A percentile compares a stretch with the other conserved stretches of the same genome.
Conservation (phyloP, 2,329 filamentous ascomycete species). For the Geosmithia putterillii region DNA sequence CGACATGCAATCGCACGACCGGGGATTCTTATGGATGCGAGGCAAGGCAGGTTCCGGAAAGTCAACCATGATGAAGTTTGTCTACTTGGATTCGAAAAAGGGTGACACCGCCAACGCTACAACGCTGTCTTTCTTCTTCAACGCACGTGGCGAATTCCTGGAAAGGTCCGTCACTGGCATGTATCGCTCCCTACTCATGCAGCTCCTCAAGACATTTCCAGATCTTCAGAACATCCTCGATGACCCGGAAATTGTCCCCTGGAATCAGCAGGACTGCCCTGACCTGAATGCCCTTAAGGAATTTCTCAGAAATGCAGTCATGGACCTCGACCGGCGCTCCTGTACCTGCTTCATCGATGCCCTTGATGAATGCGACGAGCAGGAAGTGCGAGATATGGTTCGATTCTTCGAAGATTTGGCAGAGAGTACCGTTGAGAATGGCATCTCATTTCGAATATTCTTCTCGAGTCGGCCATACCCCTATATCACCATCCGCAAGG, state of each 20-base stretch:
- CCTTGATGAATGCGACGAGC: slow-evolving; percentile 34
- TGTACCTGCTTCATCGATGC: slow-evolving; percentile 19
- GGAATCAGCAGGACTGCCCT: background rate
- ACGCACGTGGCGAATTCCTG: slow-evolving; percentile 27
- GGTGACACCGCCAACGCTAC: too few relatives aligned
- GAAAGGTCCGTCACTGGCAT: slow-evolving; percentile 33
- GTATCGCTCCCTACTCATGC: slow-evolving; percentile 33
- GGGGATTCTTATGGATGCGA: slow-evolving; percentile 19
- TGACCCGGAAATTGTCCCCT: background rate
- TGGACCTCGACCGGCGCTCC: background rate
- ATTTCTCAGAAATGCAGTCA: slow-evolving; percentile 1
- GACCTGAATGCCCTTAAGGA: background rate
- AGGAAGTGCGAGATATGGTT: slow-evolving; percentile 28
- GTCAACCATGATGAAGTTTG: slow-evolving; percentile 30
- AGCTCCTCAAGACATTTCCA: slow-evolving; percentile 20
- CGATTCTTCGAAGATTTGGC: slow-evolving; percentile 25
- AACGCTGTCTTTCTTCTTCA: slow-evolving; percentile 44
- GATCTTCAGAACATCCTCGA: slow-evolving; percentile 22
- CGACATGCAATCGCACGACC: background rate
- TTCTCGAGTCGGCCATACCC: slow-evolving; percentile 34
- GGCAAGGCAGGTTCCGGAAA: slow-evolving; percentile 31
- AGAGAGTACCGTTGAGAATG: slow-evolving; percentile 9
- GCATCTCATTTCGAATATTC: slow-evolving; percentile 18
- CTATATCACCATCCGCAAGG: slow-evolving; percentile 16
- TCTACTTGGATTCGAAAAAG: slow-evolving; percentile 1